Conservation (phyloP, 306 rosid species). For the Elaeagnus macrophylla region DNA sequence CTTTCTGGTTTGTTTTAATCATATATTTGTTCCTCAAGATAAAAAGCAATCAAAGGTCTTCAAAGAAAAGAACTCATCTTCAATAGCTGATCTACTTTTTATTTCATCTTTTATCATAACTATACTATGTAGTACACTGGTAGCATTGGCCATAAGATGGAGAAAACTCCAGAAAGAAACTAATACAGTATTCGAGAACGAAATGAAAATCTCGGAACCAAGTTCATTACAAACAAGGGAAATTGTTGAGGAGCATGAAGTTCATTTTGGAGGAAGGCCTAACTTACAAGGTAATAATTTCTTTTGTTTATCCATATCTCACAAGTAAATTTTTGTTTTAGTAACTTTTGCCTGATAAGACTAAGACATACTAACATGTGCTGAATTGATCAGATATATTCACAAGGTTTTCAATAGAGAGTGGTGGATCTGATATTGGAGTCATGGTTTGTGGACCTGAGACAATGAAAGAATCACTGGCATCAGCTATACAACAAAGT, state of each 20-base stretch:
- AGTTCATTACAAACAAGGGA: conserved; percentile 37
- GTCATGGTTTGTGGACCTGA: conserved; percentile 80
- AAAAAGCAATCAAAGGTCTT: conserved; percentile 26
- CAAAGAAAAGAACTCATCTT: conserved; percentile 53
- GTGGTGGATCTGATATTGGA: conserved; percentile 41
- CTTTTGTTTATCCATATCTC: neutral
- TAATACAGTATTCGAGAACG: conserved; percentile 20
- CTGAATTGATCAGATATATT: conserved; percentile 47
- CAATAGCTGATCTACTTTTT: conserved; percentile 49
- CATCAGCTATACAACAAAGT: conserved; percentile 35
- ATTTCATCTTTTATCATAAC: conserved; percentile 45
- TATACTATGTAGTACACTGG: conserved; percentile 34
- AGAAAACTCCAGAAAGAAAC: conserved; percentile 50
- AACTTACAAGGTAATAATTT: conserved; percentile 47
- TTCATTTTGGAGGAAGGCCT: conserved; percentile 72
- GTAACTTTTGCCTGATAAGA: neutral
- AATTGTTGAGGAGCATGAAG: conserved; percentile 58
- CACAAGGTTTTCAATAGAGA: conserved; percentile 35
- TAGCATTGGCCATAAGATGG: conserved; percentile 48
- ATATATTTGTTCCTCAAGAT: conserved; percentile 32
- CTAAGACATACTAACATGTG: neutral
- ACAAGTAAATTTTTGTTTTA: neutral
- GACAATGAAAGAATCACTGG: conserved; percentile 66
- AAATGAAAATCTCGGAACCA: conserved; percentile 28
- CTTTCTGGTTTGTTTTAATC: conserved; percentile 47